phyloP scores from a whole-genome alignment of 169 alveolate genomes.

The Perkinsus olseni region DNA sequence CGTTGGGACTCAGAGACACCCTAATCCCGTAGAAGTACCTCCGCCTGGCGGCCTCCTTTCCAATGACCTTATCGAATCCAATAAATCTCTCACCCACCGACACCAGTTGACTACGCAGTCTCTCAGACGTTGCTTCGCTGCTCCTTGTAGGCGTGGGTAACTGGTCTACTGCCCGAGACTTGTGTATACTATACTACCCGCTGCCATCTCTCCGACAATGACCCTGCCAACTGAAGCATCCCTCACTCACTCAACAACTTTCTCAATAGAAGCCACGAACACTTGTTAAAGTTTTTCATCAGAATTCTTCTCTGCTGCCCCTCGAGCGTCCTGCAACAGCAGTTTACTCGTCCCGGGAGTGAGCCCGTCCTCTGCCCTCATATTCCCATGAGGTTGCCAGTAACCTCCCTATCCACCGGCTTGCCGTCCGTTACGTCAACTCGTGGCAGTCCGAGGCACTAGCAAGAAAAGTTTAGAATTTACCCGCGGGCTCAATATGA shows the following conservation, averaged over 20 bases:
- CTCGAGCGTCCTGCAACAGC: neutral
- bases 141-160: neutral
- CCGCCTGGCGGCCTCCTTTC: neutral
- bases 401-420: neutral
- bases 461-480: too few relatives aligned
- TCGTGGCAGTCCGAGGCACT: too few relatives aligned
- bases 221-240: too few relatives aligned
- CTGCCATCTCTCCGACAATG: too few relatives aligned
- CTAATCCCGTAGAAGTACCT: too few relatives aligned
- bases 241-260: neutral
- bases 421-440: neutral
- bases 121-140: too few relatives aligned
- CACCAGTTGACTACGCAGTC: neutral
- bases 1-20: too few relatives aligned
- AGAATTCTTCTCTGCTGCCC: neutral
- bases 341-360: neutral
- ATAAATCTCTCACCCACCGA: neutral
- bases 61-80: neutral
- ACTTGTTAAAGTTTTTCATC: neutral
- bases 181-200: too few relatives aligned
- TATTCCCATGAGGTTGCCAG: neutral
- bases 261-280: neutral
- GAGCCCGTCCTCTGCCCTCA: neutral
- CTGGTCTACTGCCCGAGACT: too few relatives aligned
- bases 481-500: too few relatives aligned